Percentiles rank a stretch among this genome's conserved stretches.
Conservation (phyloP, 805 yeast species). For the Candida golubevii region DNA sequence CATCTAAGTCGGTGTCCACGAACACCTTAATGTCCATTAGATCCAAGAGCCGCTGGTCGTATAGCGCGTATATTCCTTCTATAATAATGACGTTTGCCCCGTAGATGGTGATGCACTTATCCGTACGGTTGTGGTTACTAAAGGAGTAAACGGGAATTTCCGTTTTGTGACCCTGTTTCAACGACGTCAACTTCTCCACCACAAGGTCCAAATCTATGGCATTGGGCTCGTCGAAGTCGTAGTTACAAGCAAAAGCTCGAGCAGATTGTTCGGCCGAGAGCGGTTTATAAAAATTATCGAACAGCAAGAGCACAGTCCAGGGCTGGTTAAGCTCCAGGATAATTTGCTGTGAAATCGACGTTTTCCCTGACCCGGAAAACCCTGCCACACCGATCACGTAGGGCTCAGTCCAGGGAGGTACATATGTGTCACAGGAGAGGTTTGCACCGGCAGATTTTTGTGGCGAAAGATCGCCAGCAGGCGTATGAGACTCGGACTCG, state of each 20-base stretch:
- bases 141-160: slow-evolving; percentile 51
- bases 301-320: slow-evolving; percentile 86
- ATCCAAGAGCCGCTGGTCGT: slow-evolving; percentile 61
- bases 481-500: slow-evolving; percentile 4
- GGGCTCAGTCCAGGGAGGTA: slow-evolving; percentile 87
- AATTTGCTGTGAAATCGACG: slow-evolving; percentile 82
- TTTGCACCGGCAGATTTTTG: not conserved
- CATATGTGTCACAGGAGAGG: slow-evolving; percentile 16
- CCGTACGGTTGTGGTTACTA: slow-evolving; percentile 64
- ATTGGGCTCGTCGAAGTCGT: slow-evolving; percentile 85
- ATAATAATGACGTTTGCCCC: slow-evolving; percentile 92
- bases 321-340: slow-evolving; percentile 79
- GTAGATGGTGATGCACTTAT: slow-evolving; percentile 67
- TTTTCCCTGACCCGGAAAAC: slow-evolving; percentile 76
- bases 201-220: slow-evolving; percentile 77
- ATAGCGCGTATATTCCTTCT: slow-evolving; percentile 86
- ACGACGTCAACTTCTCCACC: slow-evolving; percentile 53
- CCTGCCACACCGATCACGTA: slow-evolving; percentile 88
- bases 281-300: slow-evolving; percentile 89
- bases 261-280: slow-evolving; percentile 56
- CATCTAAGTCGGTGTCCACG: slow-evolving; percentile 91
- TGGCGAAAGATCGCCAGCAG: not conserved
- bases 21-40: slow-evolving; percentile 83
- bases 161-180: slow-evolving; percentile 62
- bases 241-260: slow-evolving; percentile 64